Conservation (phyloP, 2,329 filamentous ascomycete genomes). For the Monosporascus sp. region DNA sequence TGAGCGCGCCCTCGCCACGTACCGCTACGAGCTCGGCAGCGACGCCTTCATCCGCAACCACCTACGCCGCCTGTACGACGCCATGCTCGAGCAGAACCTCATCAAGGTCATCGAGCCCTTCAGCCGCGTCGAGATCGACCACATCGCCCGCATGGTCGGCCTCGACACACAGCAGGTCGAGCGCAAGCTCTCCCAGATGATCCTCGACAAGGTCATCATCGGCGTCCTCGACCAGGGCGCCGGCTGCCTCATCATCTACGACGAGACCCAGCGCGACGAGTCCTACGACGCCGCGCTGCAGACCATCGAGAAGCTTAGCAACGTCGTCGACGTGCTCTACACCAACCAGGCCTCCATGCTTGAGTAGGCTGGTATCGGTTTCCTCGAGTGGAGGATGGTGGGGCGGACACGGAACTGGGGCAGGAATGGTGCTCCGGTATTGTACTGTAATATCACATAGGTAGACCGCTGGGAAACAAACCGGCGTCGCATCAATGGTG, state of each 20-base stretch:
- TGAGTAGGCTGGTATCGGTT: slow-evolving; percentile 52
- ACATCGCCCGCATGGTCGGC: slow-evolving; percentile 96
- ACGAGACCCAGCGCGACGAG: slow-evolving; percentile 89
- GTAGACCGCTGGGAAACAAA: no score
- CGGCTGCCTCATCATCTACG: slow-evolving; percentile 95
- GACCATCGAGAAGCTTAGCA: slow-evolving; percentile 95
- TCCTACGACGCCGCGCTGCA: slow-evolving; percentile 90
- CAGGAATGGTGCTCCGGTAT: no score
- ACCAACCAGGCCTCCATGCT: slow-evolving; percentile 94
- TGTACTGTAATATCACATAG: no score
- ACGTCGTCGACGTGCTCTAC: slow-evolving; percentile 95
- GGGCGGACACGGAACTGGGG: no score
- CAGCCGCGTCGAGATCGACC: slow-evolving; percentile 91
- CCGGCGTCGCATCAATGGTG: no score
- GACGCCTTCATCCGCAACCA: slow-evolving; percentile 97
- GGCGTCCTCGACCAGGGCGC: slow-evolving; percentile 95
- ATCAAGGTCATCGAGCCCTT: slow-evolving; percentile 99
- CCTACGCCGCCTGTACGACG: slow-evolving; percentile 90
- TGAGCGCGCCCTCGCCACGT: slow-evolving; percentile 83
- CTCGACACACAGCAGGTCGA: slow-evolving; percentile 95
- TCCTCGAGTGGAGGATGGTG: no score
- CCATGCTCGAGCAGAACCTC: slow-evolving; percentile 98
- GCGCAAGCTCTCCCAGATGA: slow-evolving; percentile 98
- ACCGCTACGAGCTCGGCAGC: slow-evolving; percentile 87
- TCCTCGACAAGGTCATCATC: slow-evolving; percentile 97